Evolutionary conservation across 169 alveolate genomes (phyloP), one percentile per base, ranked within the genome.

Genomic region (Cryptosporidium tyzzeri): DNA sequence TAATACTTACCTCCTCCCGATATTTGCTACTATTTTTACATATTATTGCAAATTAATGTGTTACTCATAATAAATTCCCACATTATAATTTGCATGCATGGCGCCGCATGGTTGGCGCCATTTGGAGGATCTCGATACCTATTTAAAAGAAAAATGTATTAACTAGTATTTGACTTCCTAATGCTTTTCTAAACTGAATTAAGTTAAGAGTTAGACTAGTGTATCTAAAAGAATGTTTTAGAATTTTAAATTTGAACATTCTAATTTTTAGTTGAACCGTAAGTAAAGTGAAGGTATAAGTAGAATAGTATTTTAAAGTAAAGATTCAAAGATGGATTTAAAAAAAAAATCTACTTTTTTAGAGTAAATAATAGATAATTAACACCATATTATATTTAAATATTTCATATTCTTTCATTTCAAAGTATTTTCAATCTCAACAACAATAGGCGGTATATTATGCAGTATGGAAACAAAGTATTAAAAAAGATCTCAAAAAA

Each of bases 21-120:
- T 33, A 65, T 37, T 65, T 65, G 26, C 71, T 62, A 39, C 29
- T 33, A 65, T 37, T 33, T 35, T 37, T 65, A 65, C 71, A 65
- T 65, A 65, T 65, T 65, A 65, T 65, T 65, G 71, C 71, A 65
- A 65, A 65, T 21, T 23, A 65, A 35, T 65, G 70, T 62, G 71
- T 31, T 16, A n/a, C 29, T 29, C n/a, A 48, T 48, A 55, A 55
- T 23, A 6, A 16, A 55, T 55, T 55, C 67, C 67, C 67, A 55
- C 67, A 55, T 55, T 37, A 23, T 44, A 31, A 65, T 65, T 65
- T 65, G 48, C 71, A 55, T 55, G 67, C 37, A 3, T 21, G 37
- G 35, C 67, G 67, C 37, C 67, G 0, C 0, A 1, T n/a, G 0
- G 0, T 4, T 55, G 67, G 67, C 67, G 67, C 67, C n/a, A 0